Conservation (phyloP, 352 stramenopile species). For the Phytophthora litchii region DNA sequence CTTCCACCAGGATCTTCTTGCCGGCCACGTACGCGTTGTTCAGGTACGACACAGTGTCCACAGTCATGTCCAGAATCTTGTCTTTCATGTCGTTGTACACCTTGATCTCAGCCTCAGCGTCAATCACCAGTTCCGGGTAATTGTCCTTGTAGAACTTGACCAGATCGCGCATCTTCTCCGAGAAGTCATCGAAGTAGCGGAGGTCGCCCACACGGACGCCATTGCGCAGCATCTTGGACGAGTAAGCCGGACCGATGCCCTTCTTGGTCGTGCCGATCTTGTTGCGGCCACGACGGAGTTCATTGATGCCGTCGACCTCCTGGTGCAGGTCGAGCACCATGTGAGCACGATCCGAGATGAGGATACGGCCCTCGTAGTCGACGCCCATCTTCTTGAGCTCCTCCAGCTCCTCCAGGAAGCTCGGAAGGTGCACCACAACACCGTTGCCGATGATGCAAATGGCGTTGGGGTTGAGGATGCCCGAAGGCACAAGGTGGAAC, state of each 20-base stretch:
- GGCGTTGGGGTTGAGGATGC: conserved; percentile 96
- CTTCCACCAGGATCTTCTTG: conserved; percentile 98
- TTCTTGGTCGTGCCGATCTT: conserved; percentile 99
- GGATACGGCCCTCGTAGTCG: conserved; percentile 93
- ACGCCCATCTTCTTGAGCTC: conserved; percentile 90
- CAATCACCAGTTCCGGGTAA: conserved; percentile 79
- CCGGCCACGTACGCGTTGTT: conserved; percentile 96
- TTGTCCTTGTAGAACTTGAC: conserved; percentile 93
- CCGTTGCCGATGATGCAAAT: conserved; percentile 99
- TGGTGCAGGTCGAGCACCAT: conserved; percentile 99
- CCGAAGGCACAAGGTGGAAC: conserved; percentile 99
- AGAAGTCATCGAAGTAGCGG: conserved; percentile 88
- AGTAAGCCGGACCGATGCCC: conserved; percentile 98
- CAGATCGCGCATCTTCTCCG: conserved; percentile 92
- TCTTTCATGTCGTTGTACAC: conserved; percentile 85
- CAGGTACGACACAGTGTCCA: conserved; percentile 97
- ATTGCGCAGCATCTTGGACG: conserved; percentile 98
- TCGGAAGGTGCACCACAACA: conserved; percentile 97
- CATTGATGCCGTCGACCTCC: conserved; percentile 87
- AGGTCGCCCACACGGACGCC: conserved; percentile 97
- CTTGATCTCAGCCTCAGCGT: conserved; percentile 88
- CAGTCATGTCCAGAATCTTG: conserved; percentile 87
- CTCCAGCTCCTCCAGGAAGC: conserved; percentile 96
- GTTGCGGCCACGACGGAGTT: conserved; percentile 90
- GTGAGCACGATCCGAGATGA: conserved; percentile 98